Base-by-base conservation (phyloP, 2,329 filamentous ascomycete species). In the Hypoxylon sp. region DNA sequence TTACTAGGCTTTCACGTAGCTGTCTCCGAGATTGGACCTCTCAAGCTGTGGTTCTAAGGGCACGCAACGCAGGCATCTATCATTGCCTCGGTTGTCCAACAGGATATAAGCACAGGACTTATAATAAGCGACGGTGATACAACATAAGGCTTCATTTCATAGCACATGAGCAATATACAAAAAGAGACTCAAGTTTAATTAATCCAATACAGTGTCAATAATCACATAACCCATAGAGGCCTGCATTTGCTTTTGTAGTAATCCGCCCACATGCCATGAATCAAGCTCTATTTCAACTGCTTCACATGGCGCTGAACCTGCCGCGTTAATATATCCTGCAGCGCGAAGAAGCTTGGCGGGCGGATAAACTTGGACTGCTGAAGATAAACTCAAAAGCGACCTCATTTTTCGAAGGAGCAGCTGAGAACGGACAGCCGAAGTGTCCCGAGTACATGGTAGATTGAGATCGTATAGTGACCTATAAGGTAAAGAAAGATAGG, bases 401-500 rank as follows among this genome's bases (percentile, higher is more conserved):
- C 14, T 2, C 8, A 46, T 36, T 40, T 55, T 28, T 49, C 4
- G 32, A 40, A 57, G 16, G 32, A 51, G 48, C 24, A 54, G 56
- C 61, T 64, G 53, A 54, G 55, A 51, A 59, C 28, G 61, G 48
- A 67, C 36, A 56, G 59, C 60, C 22, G 51, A 18, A 56, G 18
- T 22, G 60, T 60, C 53, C 40, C 40, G 50, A 45, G 18, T 60
- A 55, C 16, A 57, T 53, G 64, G 22, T 60, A 55, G 22, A 57
- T 53, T 67, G 22, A n/a, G 33, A 36, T n/a, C 50, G 28, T 33
- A 18, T 53, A 36, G 42, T 46, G 32, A 14, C 40, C 51, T 44
- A 62, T 51, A 63, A 56, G 53, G 61, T 58, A 65, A 68, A 61
- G 61, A 65, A 65, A 53, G 26, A 51, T 32, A 16, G 36, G 30